Evolutionary conservation across 2,329 filamentous ascomycete genomes (phyloP).

Genomic region (Calcarisporium arbuscula): DNA sequence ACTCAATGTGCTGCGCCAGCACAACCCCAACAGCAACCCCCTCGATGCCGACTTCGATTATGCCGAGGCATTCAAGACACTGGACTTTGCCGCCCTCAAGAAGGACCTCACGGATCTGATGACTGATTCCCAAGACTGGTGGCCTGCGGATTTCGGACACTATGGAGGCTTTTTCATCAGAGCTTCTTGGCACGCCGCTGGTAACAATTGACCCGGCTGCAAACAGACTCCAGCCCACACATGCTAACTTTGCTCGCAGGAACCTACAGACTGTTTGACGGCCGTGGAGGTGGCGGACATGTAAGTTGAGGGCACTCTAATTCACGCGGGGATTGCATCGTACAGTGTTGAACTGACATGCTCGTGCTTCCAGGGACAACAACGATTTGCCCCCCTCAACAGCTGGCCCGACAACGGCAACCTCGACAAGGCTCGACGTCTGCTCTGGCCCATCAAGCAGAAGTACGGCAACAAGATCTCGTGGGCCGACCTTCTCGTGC

Average conservation of each 20-base stretch:
- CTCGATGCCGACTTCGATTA: conserved; percentile 64
- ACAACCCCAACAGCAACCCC: conserved; percentile 58
- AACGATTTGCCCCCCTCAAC: conserved; percentile 75
- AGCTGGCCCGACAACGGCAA: conserved; percentile 74
- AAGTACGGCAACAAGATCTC: conserved; percentile 81
- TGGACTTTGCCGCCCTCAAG: conserved; percentile 58
- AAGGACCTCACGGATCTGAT: conserved; percentile 65
- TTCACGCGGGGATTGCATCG: too few species aligned
- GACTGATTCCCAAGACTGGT: conserved; percentile 75
- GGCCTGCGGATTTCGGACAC: conserved; percentile 77
- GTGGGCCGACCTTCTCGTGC: conserved; percentile 67
- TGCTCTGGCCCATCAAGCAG: conserved; percentile 77
- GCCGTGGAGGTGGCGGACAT: conserved; percentile 66
- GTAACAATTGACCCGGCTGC: conserved; percentile 39
- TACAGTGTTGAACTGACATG: not conserved
- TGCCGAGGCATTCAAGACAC: conserved; percentile 61
- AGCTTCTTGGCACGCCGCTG: conserved; percentile 75
- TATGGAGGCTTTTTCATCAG: conserved; percentile 76
- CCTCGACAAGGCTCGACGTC: conserved; percentile 73
- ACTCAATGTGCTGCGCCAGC: conserved; percentile 68
- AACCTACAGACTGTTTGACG: conserved; percentile 69
- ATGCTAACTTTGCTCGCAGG: too few species aligned
- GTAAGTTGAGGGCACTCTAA: conserved; percentile 13
- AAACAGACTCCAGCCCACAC: too few species aligned
- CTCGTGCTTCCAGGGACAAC: conserved; percentile 59